Evolutionary conservation across 108 stramenopile species (phyloP), one percentile per base, ranked within the genome.

Genomic region (Fistulifera solaris): DNA sequence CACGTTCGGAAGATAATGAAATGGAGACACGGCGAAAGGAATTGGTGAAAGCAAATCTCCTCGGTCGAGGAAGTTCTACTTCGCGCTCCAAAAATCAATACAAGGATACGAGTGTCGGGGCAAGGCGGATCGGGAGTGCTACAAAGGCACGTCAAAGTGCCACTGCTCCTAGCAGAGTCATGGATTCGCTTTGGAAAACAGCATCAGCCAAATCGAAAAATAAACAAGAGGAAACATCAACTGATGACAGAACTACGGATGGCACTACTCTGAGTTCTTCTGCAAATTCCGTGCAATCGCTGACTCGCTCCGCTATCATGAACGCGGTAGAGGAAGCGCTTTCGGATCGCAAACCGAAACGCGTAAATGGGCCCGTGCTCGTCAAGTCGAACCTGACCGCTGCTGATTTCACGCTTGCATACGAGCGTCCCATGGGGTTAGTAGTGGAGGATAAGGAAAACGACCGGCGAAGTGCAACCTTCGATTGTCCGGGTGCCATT

Each of bases 121-220:
- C 39, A 1, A 19, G 67, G 2, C 66, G 72, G 4, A 38, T 63
- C 12, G 60, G 62, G 16, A 60, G 67, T 56, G 67, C 62, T 42
- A 31, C 67, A 2, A 52, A 40, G 39, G 62, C 67, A 3, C 42
- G 67, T 41, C 23, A 25, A 24, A 41, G 43, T 16, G 38, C 25
- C 15, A 22, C 51, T 15, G 18, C 40, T 1, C 63, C 62, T 24
- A 54, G 21, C 23, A 12, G 18, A 27, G 40, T 73, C 13, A n/a
- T 58, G 52, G 56, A 61, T 3, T 54, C 62, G 1, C 58, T 73
- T 13, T 27, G 51, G 35, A 50, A 27, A 41, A 56, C 61, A 19
- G 61, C 65, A 22, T 48, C 12, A 3, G 31, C 16, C 15, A 48
- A 35, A 21, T 44, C 48, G 7, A 16, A 50, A 13, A 11, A 40